Conservation (phyloP, 306 rosid species). For the Quillaja saponaria region DNA sequence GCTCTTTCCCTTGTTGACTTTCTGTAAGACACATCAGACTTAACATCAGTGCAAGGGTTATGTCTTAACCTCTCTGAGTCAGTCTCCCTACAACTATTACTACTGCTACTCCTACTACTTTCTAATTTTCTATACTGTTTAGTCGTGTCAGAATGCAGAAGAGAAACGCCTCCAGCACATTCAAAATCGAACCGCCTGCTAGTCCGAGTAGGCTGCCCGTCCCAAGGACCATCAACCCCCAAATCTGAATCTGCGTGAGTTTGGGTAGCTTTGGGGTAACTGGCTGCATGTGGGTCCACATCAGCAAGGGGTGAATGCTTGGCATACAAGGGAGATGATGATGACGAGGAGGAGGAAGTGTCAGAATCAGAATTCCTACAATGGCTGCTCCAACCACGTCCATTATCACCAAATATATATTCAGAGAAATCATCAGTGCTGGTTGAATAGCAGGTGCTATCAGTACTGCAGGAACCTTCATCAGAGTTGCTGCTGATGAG, state of each 20-base stretch:
- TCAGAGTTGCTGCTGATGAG: conserved; percentile 77
- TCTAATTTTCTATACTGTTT: conserved; percentile 53
- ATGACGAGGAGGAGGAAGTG: conserved; percentile 52
- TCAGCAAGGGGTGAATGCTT: conserved; percentile 61
- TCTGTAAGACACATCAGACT: conserved; percentile 46
- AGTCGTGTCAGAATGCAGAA: conserved; percentile 57
- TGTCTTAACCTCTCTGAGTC: conserved; percentile 59
- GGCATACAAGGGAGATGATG: conserved; percentile 54
- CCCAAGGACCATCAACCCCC: conserved; percentile 24
- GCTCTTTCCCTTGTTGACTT: conserved; percentile 49
- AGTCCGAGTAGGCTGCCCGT: conserved; percentile 20
- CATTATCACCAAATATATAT: conserved; percentile 74
- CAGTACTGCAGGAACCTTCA: conserved; percentile 86
- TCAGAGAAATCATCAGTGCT: conserved; percentile 80
- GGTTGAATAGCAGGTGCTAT: conserved; percentile 62
- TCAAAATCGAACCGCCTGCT: conserved; percentile 31
- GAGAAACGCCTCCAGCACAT: conserved; percentile 33
- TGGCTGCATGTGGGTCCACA: conserved; percentile 50
- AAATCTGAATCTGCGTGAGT: conserved; percentile 17
- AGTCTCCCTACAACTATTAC: conserved; percentile 42
- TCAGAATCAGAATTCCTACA: conserved; percentile 58
- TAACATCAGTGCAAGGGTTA: conserved; percentile 45
- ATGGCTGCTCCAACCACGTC: conserved; percentile 42
- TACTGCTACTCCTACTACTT: conserved; percentile 44
- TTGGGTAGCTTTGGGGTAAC: conserved; percentile 35